phyloP scores from a whole-genome alignment of 208 protist species.

The Acanthamoeba sp. region DNA sequence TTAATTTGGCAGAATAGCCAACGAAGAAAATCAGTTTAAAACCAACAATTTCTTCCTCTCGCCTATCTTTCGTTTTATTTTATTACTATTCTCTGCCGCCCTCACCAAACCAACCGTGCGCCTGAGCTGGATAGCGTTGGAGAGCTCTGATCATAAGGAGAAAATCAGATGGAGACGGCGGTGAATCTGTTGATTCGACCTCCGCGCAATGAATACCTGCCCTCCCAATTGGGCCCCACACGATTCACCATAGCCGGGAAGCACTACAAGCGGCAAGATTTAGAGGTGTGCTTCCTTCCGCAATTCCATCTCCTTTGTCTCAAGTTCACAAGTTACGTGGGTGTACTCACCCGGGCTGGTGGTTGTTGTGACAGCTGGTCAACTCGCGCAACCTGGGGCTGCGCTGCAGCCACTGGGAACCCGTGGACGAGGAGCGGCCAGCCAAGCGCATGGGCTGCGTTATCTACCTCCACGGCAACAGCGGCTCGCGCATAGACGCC shows the following conservation, averaged over 20 bases:
- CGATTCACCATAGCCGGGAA: background rate
- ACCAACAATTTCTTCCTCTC: too few species aligned
- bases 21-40: too few species aligned
- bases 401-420: constrained; percentile 53
- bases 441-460: constrained; percentile 56
- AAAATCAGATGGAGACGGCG: background rate
- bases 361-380: constrained; percentile 33
- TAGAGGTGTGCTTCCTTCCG: background rate
- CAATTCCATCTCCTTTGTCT: background rate
- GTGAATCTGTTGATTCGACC: constrained; percentile 34
- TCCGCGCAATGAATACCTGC: constrained; percentile 23
- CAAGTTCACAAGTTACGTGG: background rate
- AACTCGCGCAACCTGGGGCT: background rate
- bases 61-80: too few species aligned
- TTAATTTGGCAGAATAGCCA: too few species aligned
- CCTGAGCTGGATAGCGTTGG: too few species aligned
- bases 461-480: constrained; percentile 66
- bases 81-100: too few species aligned
- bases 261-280: constrained; percentile 18
- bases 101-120: too few species aligned
- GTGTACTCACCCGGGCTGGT: background rate
- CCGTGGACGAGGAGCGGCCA: constrained; percentile 7
- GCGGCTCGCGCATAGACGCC: constrained; percentile 56
- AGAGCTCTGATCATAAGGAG: too few species aligned
- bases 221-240: constrained; percentile 20